phyloP scores from a whole-genome alignment of 1,284 basidiomycete species.

The Trichosporon ovoides region DNA sequence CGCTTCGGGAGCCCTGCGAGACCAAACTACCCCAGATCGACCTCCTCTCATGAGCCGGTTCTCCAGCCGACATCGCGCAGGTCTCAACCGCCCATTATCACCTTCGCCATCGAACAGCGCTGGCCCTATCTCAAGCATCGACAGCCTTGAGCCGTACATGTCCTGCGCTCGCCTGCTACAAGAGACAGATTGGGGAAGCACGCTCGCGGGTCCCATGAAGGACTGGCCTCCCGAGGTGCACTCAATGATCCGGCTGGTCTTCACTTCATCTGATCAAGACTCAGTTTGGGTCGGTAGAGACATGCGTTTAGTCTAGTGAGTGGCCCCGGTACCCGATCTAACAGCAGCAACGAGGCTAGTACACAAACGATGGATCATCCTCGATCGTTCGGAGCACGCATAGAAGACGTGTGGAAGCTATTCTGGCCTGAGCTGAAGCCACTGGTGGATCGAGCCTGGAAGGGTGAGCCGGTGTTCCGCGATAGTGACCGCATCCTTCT shows the following conservation, averaged over 20 bases:
- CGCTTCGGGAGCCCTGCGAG: too few species aligned
- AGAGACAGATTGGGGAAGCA: slow-evolving; percentile 33
- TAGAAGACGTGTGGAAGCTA: slow-evolving; percentile 27
- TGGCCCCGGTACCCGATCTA: neutral
- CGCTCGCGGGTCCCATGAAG: slow-evolving; percentile 28
- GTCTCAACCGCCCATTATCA: too few species aligned
- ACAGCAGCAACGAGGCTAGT: slow-evolving; percentile 34
- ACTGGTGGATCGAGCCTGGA: slow-evolving; percentile 14
- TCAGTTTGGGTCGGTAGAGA: slow-evolving; percentile 37
- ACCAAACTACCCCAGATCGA: too few species aligned
- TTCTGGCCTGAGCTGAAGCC: slow-evolving; percentile 29
- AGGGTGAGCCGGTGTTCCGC: slow-evolving; percentile 17
- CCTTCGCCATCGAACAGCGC: too few species aligned
- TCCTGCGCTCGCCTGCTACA: slow-evolving; percentile 26
- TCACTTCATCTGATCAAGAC: slow-evolving; percentile 15
- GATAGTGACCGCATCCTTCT: slow-evolving; percentile 19
- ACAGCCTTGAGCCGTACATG: neutral
- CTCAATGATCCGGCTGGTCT: neutral
- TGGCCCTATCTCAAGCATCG: neutral
- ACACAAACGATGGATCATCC: slow-evolving; percentile 30
- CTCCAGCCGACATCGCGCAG: too few species aligned
- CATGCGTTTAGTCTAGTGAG: slow-evolving; percentile 32
- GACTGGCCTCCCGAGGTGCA: slow-evolving; percentile 16
- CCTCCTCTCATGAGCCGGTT: too few species aligned
- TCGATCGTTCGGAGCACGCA: slow-evolving; percentile 26